Conservation (phyloP, 768 basidiomycete species). For the Calocybe cyanea region DNA sequence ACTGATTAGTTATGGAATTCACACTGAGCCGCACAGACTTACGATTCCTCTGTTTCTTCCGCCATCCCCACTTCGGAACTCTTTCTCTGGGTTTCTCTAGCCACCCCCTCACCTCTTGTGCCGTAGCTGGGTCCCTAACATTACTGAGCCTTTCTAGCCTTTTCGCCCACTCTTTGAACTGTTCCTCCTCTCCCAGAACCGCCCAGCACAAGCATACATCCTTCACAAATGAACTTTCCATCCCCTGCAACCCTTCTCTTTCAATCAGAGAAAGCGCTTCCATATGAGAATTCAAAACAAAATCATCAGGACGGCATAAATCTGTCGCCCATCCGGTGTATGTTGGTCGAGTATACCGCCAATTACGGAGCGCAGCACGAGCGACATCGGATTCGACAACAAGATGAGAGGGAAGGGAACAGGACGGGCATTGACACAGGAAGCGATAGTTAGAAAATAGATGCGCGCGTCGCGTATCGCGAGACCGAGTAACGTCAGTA, state of each 20-base stretch:
- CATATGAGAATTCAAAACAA: conserved; percentile 34
- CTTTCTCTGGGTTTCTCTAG: conserved; percentile 25
- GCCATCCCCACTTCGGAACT: conserved; percentile 39
- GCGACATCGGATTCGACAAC: conserved; percentile 9
- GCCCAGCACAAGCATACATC: conserved; percentile 41
- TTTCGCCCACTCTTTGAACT: conserved; percentile 33
- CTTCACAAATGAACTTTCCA: conserved; percentile 36
- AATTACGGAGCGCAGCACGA: conserved; percentile 11
- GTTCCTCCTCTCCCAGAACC: conserved; percentile 32
- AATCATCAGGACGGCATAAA: conserved; percentile 34
- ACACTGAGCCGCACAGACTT: conserved; percentile 10
- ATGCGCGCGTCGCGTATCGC: conserved; percentile 27
- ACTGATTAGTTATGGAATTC: not conserved
- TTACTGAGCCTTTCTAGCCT: conserved; percentile 22
- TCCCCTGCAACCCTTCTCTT: conserved; percentile 38
- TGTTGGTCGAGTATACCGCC: conserved; percentile 14
- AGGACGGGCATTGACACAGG: conserved; percentile 36
- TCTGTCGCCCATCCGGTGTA: conserved; percentile 41
- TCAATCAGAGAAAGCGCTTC: conserved; percentile 35
- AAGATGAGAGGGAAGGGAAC: conserved; percentile 20
- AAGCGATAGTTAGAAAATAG: conserved; percentile 39
- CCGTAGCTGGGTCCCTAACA: conserved; percentile 23
- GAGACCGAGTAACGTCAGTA: conserved; percentile 34
- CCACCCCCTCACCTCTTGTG: conserved; percentile 25
- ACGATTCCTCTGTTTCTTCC: conserved; percentile 34